phyloP scores from a whole-genome alignment of 352 stramenopile genomes.

The Peronosclerospora sorghi region DNA sequence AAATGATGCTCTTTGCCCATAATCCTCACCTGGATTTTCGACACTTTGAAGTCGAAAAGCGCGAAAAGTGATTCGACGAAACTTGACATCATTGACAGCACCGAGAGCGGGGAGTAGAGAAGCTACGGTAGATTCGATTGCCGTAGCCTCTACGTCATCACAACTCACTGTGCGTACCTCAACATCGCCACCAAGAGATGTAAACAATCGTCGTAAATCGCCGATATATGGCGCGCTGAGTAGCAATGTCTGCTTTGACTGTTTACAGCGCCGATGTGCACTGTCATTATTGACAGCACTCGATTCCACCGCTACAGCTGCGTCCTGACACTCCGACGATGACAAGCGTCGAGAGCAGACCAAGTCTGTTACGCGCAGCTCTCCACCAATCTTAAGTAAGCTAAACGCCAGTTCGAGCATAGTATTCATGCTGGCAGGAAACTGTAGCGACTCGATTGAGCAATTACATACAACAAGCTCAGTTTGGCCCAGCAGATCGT shows the following conservation, averaged over 20 bases:
- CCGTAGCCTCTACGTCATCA: conserved; percentile 4
- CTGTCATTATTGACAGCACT: conserved; percentile 1
- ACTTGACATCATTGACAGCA: conserved; percentile 2
- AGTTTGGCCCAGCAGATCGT: conserved; percentile 4
- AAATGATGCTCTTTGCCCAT: conserved; percentile 39
- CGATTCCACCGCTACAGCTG: conserved; percentile 6
- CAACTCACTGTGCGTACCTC: conserved; percentile 13
- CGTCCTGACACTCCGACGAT: conserved; percentile 10
- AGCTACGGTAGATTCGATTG: conserved; percentile 11
- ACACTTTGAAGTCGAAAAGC: conserved; percentile 32
- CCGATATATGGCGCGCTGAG: conserved; percentile 27
- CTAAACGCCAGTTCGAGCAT: conserved; percentile 23
- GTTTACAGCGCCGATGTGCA: background rate
- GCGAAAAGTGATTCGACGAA: conserved; percentile 22
- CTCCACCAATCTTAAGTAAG: conserved; percentile 36
- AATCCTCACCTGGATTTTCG: conserved; percentile 39
- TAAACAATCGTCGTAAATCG: conserved; percentile 35
- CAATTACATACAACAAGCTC: conserved; percentile 42
- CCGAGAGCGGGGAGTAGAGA: conserved; percentile 9
- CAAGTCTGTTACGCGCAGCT: conserved; percentile 26
- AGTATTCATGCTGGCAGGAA: conserved; percentile 14
- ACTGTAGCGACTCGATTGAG: conserved; percentile 26
- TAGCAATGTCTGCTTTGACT: conserved; percentile 13
- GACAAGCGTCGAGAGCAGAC: conserved; percentile 22
- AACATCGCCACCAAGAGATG: conserved; percentile 11